Base-by-base conservation (phyloP, 331 rosid species). In the Pyrus hybrid region DNA sequence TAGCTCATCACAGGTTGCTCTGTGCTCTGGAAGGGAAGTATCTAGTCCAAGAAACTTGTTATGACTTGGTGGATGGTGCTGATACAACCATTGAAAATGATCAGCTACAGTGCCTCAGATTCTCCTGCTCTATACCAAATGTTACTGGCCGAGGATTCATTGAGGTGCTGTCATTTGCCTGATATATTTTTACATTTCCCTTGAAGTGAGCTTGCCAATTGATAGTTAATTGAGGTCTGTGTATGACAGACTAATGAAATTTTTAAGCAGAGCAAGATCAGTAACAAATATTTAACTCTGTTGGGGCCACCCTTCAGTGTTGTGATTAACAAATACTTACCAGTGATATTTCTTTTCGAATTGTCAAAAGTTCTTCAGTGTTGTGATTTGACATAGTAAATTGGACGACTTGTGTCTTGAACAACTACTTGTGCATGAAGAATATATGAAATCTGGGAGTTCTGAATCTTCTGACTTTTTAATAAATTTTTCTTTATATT, bases 21-120 rank as follows among this genome's bases (percentile, higher is more conserved):
- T 91, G 97, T 72, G 91, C 93, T 6, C 88, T 89, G 74, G 98
- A 93, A 87, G 98, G 98, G 77, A 84, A 88, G 79, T 91, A 91
- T 89, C 83, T 93, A 69, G 86, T 76, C 79, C 91, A 87, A 67
- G 87, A 85, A 73, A 80, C 77, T 81, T 84, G 85, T 71, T 74
- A 80, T 77, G 90, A 88, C 72, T 80, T 85, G 83, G 83, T 83
- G 75, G 92, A 88, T 71, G 61, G 74, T 60, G 81, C 76, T 43
- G 91, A 81, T 73, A 72, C 80, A 67, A 62, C 74, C 53, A 67
- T 29, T 70, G 93, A 83, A 68, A 77, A 75, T 74, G 86, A 87
- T 77, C 91, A 82, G 75, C 54, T 51, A 68, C 91, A 89, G 74
- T 63, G 87, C 79, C 79, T 93, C 68, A 88, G 81, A 75, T 89